Evolutionary conservation across 306 rosid genomes (phyloP), one percentile per base, ranked within the genome.

Genomic region (Begonia fuchsioides): DNA sequence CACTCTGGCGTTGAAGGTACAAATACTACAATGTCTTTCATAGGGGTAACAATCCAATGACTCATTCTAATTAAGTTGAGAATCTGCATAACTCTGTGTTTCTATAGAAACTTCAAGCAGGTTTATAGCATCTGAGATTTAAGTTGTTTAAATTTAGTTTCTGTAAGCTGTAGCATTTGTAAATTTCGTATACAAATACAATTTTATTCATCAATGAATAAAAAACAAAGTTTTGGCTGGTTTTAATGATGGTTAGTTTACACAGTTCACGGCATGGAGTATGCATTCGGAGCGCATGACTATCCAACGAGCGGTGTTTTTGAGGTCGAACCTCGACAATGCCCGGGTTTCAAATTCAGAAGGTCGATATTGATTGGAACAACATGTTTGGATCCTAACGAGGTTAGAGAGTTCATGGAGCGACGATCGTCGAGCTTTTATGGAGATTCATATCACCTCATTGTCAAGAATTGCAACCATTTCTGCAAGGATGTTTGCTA

Each of bases 1-100:
- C 96, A 92, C 72, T 92, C 98, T 53, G 96, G 98, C 51, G 94
- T 92, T 32, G 94, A 92, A 85, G 98, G 98, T 85, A 70, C 38
- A 10, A 49, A 32, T 11, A 13, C 53, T 10, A 41, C 14, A 10
- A n/a, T n/a, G n/a, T 4, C 45, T 41, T 6, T 26, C 35, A 26
- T 26, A 26, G 5, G 35, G 35, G 0, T 26, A 2, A 26, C 35
- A 26, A 26, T 26, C 8, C 35, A 1, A 3, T 26, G 35, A 26
- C 5, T 26, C 8, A 26, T 26, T 26, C 35, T 26, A 26, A 26
- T 4, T 26, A 26, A 26, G 5, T n/a, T n/a, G n/a, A n/a, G n/a
- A n/a, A n/a, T n/a, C n/a, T n/a, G n/a, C n/a, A n/a, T n/a, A n/a
- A 26, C 35, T 26, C 7, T 6, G 35, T 26, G 35, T 26, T 4